Evolutionary conservation across 2,329 filamentous ascomycete species (phyloP), one percentile per base, ranked within the genome.

Genomic region (Paracamarosporium sp.): DNA sequence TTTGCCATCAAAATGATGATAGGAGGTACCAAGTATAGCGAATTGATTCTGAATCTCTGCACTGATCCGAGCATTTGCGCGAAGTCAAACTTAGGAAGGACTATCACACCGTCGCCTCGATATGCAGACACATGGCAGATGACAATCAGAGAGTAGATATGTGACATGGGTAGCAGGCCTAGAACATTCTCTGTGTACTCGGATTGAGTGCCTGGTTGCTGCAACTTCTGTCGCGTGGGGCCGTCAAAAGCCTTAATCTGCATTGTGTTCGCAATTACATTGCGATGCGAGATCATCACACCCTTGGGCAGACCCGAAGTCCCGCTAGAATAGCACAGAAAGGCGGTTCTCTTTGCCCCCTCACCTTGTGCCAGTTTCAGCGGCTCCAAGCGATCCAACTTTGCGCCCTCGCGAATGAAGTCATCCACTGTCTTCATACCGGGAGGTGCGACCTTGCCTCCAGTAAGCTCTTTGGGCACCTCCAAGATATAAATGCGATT

Each of bases 241-340:
- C 77, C 72, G 41, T 89, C 86, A 59, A 77, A 87, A 0, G 81
- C 70, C 6, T 68, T 70, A 53, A 88, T 81, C 71, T 93, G 90
- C 45, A 92, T 40, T 0, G 87, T 84, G 69, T 93, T 94, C 51
- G 90, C 85, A 46, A 94, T 93, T 41, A 93, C 88, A 63, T 94
- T 94, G 35, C 79, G 79, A 71, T 94, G 91, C 3, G 90, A 90
- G 57, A 94, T 90, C 88, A 91, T 92, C 52, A 93, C 91, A 43
- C 90, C 91, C 88, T 93, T 92, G 15, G 91, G 91, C 35, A 93
- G 78, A 3, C 91, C 91, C 11, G 90, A 93, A 1, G 91, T 94
- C 20, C 91, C 91, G 71, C 88, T 91, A 0, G 89, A 92, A 73
- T 92, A 93, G 78, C 90, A 93, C 43, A 96, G 81, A 70, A 90